phyloP scores from a whole-genome alignment of 805 yeast genomes.

The Kluyveromyces siamensis region DNA sequence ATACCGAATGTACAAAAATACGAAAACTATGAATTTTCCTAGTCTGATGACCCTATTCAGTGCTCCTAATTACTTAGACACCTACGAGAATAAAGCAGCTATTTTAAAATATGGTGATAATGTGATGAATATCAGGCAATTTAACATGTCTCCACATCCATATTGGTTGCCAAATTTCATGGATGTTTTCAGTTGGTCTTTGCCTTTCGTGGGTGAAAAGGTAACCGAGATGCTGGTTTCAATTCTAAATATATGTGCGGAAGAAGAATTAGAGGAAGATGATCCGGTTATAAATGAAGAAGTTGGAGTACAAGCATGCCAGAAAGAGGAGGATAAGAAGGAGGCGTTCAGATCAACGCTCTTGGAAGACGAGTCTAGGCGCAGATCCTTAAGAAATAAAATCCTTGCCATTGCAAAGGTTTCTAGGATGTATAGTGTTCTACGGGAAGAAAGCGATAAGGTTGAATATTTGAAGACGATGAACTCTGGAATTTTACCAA shows the following conservation, averaged over 20 bases:
- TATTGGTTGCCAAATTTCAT: conserved; percentile 94
- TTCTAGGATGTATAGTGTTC: conserved; percentile 80
- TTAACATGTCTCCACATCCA: conserved; percentile 89
- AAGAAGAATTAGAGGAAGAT: conserved; percentile 82
- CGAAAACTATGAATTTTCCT: conserved; percentile 80
- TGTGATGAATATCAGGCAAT: conserved; percentile 92
- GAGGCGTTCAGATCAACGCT: conserved; percentile 8
- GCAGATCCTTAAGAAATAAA: conserved; percentile 68
- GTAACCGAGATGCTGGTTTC: conserved; percentile 88
- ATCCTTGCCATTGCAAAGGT: conserved; percentile 94
- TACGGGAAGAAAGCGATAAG: conserved; percentile 81
- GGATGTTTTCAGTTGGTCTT: conserved; percentile 96
- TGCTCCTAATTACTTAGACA: conserved; percentile 91
- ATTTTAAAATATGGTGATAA: conserved; percentile 84
- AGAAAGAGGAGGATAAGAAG: conserved; percentile 5
- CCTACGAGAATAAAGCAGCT: conserved; percentile 92
- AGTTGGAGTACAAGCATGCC: conserved; percentile 23
- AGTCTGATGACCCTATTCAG: conserved; percentile 83
- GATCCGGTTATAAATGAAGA: conserved; percentile 41
- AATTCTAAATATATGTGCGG: conserved; percentile 87
- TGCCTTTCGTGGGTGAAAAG: conserved; percentile 95
- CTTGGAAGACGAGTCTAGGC: conserved; percentile 25
- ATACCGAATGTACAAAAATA: conserved; percentile 84
- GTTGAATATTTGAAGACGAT: conserved; percentile 69
- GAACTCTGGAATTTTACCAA: conserved; percentile 73